Evolutionary conservation across 306 rosid species (phyloP), one percentile per base, ranked within the genome.

Genomic region (Argentina anserina): DNA sequence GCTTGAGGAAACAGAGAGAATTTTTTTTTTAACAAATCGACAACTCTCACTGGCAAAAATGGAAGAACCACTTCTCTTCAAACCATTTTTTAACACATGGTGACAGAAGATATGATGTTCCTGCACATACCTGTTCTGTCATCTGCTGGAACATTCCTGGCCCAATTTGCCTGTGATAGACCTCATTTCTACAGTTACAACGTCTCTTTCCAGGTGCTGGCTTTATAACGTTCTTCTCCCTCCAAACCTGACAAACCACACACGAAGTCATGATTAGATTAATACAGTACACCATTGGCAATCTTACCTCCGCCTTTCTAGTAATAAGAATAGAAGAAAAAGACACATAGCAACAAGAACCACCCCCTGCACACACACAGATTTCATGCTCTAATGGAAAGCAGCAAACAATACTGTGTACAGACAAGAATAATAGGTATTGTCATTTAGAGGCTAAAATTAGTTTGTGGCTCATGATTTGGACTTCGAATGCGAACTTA

Each of bases 101-200:
- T 69, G n/a, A 53, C 63, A 70, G 67, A 59, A 70, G 45, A 77
- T 36, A 21, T 4, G 17, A 14, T 7, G 29, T 55, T 55, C 18
- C 9, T 34, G 36, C 39, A 39, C 18, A 55, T 58, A 94, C 99
- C 96, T 91, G 90, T 84, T 94, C 99, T 39, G 99, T 91, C 97
- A 94, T 91, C 82, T 94, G 99, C 61, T 94, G 99, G 80, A 85
- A 94, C 99, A 94, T 94, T 67, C 99, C 99, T 20, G 99, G 99
- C 62, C 99, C 99, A 75, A 94, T 89, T 82, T 94, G 99, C 84
- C 81, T 88, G 88, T 94, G 99, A 70, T 94, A 85, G 68, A 94
- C 99, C 87, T 94, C 97, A 63, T 91, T 90, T 84, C 97, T 85
- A 82, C 99, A 94, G 79, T 94, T 94, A 81, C 99, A 94, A 58